phyloP scores from a whole-genome alignment of 257 asterid species.

The Gynochthodes officinalis region DNA sequence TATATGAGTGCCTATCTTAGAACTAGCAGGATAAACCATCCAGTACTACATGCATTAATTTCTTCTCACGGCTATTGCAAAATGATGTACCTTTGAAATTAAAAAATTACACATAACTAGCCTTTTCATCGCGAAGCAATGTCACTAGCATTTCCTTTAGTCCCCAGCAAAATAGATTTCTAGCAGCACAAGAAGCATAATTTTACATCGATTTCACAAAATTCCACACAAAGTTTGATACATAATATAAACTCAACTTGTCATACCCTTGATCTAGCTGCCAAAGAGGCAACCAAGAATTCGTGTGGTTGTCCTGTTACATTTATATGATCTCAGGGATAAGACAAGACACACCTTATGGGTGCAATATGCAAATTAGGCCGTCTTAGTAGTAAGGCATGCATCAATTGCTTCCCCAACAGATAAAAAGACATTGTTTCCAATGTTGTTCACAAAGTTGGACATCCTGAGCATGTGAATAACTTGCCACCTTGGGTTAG shows the following conservation, averaged over 20 bases:
- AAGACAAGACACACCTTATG: not conserved
- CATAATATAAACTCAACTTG: not conserved
- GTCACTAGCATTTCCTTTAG: not conserved
- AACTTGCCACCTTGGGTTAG: slow-evolving; percentile 42
- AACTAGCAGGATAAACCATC: not conserved
- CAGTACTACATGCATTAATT: not conserved
- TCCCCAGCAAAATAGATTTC: not conserved
- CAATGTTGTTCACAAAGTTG: slow-evolving; percentile 28
- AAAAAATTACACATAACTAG: not conserved
- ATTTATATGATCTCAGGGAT: not conserved
- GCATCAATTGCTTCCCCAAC: slow-evolving; percentile 41
- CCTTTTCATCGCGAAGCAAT: not conserved
- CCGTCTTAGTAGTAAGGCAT: slow-evolving; percentile 20
- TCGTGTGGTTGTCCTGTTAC: slow-evolving; percentile 2
- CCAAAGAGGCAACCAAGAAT: not conserved
- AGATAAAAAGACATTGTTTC: slow-evolving; percentile 28
- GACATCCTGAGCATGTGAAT: slow-evolving; percentile 33
- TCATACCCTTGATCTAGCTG: slow-evolving; percentile 4
- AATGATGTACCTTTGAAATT: not conserved
- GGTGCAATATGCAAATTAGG: slow-evolving; percentile 3
- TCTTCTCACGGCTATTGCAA: not conserved
- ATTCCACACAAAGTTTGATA: not conserved
- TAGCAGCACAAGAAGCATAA: not conserved
- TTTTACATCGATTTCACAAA: not conserved
- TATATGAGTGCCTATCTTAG: not conserved